Conservation (phyloP, 2,329 filamentous ascomycete species). For the Calonectria hongkongensis region DNA sequence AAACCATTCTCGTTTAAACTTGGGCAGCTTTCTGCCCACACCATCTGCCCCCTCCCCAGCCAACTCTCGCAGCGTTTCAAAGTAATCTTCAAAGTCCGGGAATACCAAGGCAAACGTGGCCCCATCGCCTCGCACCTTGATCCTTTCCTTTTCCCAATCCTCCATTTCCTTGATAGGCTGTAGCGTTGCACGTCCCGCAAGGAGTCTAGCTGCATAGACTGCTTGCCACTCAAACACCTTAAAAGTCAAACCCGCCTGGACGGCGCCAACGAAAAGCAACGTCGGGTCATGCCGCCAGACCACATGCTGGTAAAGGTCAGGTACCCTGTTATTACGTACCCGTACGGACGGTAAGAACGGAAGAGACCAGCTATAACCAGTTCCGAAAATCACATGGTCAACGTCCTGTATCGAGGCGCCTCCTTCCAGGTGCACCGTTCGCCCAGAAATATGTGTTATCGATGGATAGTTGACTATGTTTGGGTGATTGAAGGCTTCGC, state of each 20-base stretch:
- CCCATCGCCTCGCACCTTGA: not conserved
- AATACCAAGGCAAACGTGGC: not conserved
- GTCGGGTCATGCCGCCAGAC: not conserved
- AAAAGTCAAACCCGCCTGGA: conserved; percentile 1
- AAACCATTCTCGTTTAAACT: not conserved
- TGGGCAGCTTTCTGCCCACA: not conserved
- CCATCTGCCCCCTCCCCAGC: not conserved
- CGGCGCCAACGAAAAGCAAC: not conserved
- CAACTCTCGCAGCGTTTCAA: not conserved
- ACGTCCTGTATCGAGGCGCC: not conserved
- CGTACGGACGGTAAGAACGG: not conserved
- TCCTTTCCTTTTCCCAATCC: not conserved
- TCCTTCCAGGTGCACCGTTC: not conserved
- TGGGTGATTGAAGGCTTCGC: not conserved
- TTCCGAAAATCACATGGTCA: conserved; percentile 6
- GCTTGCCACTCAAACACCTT: conserved; percentile 3
- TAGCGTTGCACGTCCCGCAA: not conserved
- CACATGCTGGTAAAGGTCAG: not conserved
- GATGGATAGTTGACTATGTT: not conserved
- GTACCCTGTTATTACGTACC: not conserved
- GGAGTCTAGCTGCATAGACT: not conserved
- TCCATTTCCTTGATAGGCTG: not conserved
- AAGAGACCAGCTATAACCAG: conserved; percentile 4
- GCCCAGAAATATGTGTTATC: not conserved
- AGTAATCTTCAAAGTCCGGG: not conserved